Evolutionary conservation across 225 moss, liverwort and hornwort species (phyloP).

Genomic region (Polytrichum commune): DNA sequence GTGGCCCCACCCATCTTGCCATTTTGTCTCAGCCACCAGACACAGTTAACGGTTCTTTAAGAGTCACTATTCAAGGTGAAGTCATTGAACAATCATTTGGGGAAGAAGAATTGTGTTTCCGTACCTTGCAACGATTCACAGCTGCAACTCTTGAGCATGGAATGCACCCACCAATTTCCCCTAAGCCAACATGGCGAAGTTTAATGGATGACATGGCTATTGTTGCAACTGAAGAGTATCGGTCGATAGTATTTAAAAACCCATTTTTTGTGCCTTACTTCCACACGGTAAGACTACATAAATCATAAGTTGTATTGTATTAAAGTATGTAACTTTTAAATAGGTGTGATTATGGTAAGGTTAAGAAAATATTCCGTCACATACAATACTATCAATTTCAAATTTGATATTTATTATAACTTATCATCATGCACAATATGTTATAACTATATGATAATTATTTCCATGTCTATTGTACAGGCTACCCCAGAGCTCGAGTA

Average conservation of each 20-base stretch:
- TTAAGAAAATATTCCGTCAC: background rate
- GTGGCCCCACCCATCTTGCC: conserved; percentile 94
- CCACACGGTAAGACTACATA: conserved; percentile 53
- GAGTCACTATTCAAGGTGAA: conserved; percentile 95
- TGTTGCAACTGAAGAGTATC: conserved; percentile 79
- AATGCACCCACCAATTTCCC: conserved; percentile 84
- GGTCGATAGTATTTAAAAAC: conserved; percentile 75
- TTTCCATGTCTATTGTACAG: conserved; percentile 25
- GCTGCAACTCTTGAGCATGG: conserved; percentile 94
- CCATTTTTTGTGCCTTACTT: conserved; percentile 87
- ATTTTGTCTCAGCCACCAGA: conserved; percentile 97
- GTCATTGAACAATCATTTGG: conserved; percentile 97
- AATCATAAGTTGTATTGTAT: background rate
- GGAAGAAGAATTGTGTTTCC: conserved; percentile 84
- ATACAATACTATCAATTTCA: background rate
- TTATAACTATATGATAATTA: background rate
- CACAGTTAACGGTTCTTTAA: conserved; percentile 87
- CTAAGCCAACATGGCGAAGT: conserved; percentile 75
- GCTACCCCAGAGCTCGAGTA: conserved; percentile 92
- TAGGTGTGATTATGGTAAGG: background rate
- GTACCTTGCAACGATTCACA: conserved; percentile 89
- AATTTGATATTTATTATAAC: background rate
- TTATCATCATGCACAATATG: too few species aligned
- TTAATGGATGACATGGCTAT: conserved; percentile 90
- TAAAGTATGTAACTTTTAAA: background rate